Conservation (phyloP, 1,284 basidiomycete species). For the Marasmius tenuissimus region DNA sequence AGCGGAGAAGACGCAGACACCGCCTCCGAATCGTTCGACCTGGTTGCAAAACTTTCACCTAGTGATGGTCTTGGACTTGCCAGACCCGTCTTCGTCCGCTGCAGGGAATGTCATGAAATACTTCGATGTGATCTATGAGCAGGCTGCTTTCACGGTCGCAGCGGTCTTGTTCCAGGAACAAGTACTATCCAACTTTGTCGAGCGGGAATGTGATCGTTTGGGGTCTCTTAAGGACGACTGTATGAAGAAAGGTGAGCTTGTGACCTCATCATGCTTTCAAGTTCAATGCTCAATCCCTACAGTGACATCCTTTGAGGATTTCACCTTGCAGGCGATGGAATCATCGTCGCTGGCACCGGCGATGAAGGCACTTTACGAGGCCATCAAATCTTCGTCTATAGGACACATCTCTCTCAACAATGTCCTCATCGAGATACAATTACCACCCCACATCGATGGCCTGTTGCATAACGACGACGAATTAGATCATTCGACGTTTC, state of each 20-base stretch:
- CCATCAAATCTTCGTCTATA: slow-evolving; percentile 70
- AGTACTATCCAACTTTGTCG: slow-evolving; percentile 80
- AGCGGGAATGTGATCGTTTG: slow-evolving; percentile 71
- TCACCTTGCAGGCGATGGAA: slow-evolving; percentile 57
- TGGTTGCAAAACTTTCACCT: slow-evolving; percentile 86
- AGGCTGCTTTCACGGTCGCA: slow-evolving; percentile 84
- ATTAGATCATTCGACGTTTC: slow-evolving; percentile 41
- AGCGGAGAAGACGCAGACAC: slow-evolving; percentile 28
- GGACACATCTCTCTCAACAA: slow-evolving; percentile 76
- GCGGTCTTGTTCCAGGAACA: slow-evolving; percentile 89
- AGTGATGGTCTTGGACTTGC: slow-evolving; percentile 85
- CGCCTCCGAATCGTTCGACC: slow-evolving; percentile 30
- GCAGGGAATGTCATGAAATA: slow-evolving; percentile 76
- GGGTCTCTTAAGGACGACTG: slow-evolving; percentile 69
- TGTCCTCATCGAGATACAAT: slow-evolving; percentile 76
- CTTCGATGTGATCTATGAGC: slow-evolving; percentile 84
- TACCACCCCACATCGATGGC: slow-evolving; percentile 76
- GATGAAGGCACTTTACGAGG: slow-evolving; percentile 74
- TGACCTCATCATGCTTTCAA: background rate
- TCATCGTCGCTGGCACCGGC: slow-evolving; percentile 71
- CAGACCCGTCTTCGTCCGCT: slow-evolving; percentile 82
- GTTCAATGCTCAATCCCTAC: slow-evolving; percentile 1
- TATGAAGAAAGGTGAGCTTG: slow-evolving; percentile 53
- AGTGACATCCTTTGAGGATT: slow-evolving; percentile 61
- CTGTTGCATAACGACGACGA: slow-evolving; percentile 66